Conservation (phyloP, 2,329 filamentous ascomycete species). For the Neonectria magnoliae region DNA sequence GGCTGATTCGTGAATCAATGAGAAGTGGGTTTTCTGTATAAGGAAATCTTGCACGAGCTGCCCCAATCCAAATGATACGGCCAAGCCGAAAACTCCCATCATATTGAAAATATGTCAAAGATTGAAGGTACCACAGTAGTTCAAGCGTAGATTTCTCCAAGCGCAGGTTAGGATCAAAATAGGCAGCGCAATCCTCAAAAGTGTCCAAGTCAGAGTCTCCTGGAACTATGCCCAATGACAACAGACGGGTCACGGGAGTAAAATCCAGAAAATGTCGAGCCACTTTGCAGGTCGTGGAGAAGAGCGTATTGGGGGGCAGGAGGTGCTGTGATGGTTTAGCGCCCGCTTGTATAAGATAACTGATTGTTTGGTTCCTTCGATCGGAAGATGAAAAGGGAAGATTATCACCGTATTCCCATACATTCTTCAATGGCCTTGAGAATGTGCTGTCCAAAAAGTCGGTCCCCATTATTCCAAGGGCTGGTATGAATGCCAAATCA, state of each 20-base stretch:
- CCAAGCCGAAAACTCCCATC: neutral
- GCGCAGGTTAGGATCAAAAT: too few species aligned
- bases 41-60: neutral
- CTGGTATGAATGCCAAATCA: neutral
- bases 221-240: neutral
- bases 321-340: neutral
- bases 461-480: neutral
- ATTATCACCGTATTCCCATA: too few species aligned
- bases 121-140: neutral
- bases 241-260: neutral
- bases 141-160: neutral
- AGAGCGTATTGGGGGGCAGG: neutral
- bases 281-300: neutral
- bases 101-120: neutral
- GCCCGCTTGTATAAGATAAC: neutral
- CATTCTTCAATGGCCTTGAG: neutral
- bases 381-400: neutral
- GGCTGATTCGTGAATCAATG: neutral
- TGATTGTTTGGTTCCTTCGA: neutral
- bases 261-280: neutral
- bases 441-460: too few species aligned
- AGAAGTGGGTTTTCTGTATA: neutral
- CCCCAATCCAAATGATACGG: neutral
- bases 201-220: neutral
- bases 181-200: neutral